Base-by-base conservation (phyloP, 163 green algal genomes). In the Chloromonas sp. region DNA sequence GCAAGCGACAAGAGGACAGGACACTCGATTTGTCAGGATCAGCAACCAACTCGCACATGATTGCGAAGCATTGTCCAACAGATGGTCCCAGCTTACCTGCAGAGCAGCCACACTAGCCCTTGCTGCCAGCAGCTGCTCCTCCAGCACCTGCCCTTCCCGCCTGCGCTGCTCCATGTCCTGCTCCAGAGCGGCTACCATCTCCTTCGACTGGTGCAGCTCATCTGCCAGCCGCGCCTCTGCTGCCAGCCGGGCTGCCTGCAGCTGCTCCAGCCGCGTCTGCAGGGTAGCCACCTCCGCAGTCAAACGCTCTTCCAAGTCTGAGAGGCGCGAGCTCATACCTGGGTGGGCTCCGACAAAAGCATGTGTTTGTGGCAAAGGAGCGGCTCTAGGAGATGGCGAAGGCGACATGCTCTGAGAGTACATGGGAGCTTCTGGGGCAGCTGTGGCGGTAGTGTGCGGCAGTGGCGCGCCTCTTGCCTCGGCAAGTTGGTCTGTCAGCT, bases 81-180 rank as follows among this genome's bases (percentile, higher is more conserved):
- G 36, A 36, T 36, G 36, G 36, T 36, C 36, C 36, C 36, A 36
- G 36, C 36, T 36, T 36, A 36, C 36, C 36, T 36, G 36, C 36
- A 36, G 36, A 36, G 36, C 36, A 36, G 36, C 36, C 36, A 36
- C 36, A 36, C 36, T 36, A 36, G 36, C 36, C 36, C 36, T 36
- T 36, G 36, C 78, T 2, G 3, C 78, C 58, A 58, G 2, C 80
- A 83, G 36, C 61, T 70, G 71, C 80, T 78, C 2, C 79, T 84
- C 15, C 85, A 85, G 81, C 66, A 82, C 60, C 62, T 70, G 14
- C 59, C 86, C 87, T n/a, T 85, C 57, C 5, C 13, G 13, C 0
- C 76, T 36, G 0, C 82, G 82, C 0, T 70, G 0, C 11, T 36
- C 81, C 61, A 61, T 8, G 3, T 84, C 15, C 15, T 13, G 60